Percentiles rank a stretch among this genome's conserved stretches.
Evolutionary conservation across 768 basidiomycete genomes (phyloP).

Genomic region (Suillus fuscotomentosus): DNA sequence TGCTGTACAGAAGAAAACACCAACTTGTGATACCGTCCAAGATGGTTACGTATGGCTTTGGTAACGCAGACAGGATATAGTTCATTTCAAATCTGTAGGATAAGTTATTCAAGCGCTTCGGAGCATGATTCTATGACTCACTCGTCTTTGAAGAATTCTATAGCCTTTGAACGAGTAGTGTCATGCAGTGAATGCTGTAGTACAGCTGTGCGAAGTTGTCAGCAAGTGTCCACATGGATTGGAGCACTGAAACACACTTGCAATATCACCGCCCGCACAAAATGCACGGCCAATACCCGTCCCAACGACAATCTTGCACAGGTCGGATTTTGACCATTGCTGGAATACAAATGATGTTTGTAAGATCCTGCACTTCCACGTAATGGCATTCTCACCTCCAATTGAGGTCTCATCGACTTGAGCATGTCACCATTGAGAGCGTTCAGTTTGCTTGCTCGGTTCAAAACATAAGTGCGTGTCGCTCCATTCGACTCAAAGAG

Average conservation of each 20-base stretch:
- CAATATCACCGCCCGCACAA: conserved; percentile 95
- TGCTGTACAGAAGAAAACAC: conserved; percentile 27
- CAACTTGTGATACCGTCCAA: conserved; percentile 90
- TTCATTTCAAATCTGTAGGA: conserved; percentile 73
- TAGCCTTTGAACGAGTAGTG: conserved; percentile 56
- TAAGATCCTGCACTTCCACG: conserved; percentile 3
- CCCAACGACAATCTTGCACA: conserved; percentile 72
- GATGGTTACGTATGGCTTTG: conserved; percentile 88
- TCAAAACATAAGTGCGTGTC: conserved; percentile 72
- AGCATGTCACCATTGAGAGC: conserved; percentile 83
- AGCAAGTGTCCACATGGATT: conserved; percentile 1
- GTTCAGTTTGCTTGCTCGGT: conserved; percentile 79
- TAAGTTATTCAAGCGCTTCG: conserved; percentile 8
- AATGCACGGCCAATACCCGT: conserved; percentile 75
- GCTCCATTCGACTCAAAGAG: conserved; percentile 66
- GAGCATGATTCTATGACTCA: conserved; percentile 38
- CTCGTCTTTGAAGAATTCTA: conserved; percentile 91
- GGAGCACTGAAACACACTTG: conserved; percentile 50
- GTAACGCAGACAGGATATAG: conserved; percentile 63
- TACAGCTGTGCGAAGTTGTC: conserved; percentile 44
- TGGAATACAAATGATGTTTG: conserved; percentile 27
- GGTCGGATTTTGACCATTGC: conserved; percentile 75
- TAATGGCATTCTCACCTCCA: conserved; percentile 60
- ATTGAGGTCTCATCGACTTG: conserved; percentile 60
- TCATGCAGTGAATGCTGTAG: conserved; percentile 48